Evolutionary conservation across 1,139 yeast genomes (phyloP).

Genomic region (Saccharomycopsis phalli): DNA sequence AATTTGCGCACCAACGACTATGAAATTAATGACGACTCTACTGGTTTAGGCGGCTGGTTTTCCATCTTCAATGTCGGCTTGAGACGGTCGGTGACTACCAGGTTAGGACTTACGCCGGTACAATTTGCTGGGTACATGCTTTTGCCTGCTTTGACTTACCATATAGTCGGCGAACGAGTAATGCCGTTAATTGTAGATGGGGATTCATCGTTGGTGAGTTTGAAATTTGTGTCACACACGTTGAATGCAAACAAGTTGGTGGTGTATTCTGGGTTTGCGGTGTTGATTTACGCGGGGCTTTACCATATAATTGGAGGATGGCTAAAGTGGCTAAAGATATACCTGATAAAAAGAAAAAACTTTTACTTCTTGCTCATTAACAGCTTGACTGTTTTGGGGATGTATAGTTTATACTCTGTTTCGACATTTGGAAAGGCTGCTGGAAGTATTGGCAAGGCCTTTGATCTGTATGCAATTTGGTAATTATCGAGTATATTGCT

Average conservation of each 20-base stretch:
- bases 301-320: conserved; percentile 38
- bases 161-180: conserved; percentile 39
- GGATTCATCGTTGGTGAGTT: conserved; percentile 49
- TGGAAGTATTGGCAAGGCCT: conserved; percentile 13
- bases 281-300: conserved; percentile 26
- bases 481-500: too few species aligned
- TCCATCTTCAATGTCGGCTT: conserved; percentile 47
- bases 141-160: conserved; percentile 38
- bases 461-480: conserved; percentile 4
- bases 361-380: conserved; percentile 22
- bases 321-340: conserved; percentile 28
- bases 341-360: conserved; percentile 21
- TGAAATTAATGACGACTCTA: conserved; percentile 34
- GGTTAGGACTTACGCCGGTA: conserved; percentile 38
- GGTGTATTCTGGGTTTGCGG: conserved; percentile 26
- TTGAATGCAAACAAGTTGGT: conserved; percentile 25
- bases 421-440: conserved; percentile 5
- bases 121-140: conserved; percentile 53
- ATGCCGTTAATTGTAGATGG: conserved; percentile 51
- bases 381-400: conserved; percentile 20
- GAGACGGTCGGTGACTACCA: conserved; percentile 37
- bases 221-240: conserved; percentile 45
- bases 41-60: conserved; percentile 54
- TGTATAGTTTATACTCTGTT: conserved; percentile 13
- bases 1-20: conserved; percentile 21